Conservation (phyloP, 192 early-diverging fungal genomes). For the Coemansia erecta region DNA sequence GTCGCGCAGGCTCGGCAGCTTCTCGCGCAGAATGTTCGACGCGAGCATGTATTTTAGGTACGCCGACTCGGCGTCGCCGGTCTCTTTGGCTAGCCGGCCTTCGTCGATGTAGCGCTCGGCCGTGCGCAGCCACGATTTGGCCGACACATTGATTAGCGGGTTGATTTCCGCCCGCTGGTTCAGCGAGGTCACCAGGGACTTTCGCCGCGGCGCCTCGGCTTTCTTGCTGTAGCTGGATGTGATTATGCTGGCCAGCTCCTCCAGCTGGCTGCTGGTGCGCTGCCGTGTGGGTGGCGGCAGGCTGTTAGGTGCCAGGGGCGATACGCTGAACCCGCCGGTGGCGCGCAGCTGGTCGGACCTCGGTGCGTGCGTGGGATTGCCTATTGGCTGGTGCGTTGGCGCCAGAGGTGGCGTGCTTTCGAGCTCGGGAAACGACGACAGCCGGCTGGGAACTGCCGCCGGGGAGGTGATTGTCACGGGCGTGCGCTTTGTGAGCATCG, state of each 20-base stretch:
- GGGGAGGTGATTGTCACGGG: background rate
- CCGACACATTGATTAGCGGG: constrained; percentile 15
- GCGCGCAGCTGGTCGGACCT: background rate
- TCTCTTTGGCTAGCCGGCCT: constrained; percentile 12
- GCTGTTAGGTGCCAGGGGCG: background rate
- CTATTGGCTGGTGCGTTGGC: background rate
- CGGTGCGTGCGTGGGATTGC: background rate
- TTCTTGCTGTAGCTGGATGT: background rate
- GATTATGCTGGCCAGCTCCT: constrained; percentile 3
- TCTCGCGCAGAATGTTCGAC: constrained; percentile 53
- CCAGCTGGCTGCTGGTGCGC: constrained; percentile 2
- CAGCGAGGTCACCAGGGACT: constrained; percentile 21
- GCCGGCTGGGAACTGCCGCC: background rate
- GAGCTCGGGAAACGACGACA: constrained; percentile 9
- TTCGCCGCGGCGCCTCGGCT: background rate
- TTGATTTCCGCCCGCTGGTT: constrained; percentile 33
- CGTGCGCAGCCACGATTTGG: constrained; percentile 25
- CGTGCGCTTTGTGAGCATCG: constrained; percentile 17
- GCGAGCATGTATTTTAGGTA: constrained; percentile 42
- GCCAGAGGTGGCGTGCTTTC: constrained; percentile 5
- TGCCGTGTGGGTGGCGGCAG: background rate
- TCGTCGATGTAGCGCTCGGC: constrained; percentile 34
- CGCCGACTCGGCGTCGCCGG: constrained; percentile 33
- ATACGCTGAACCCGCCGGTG: background rate
- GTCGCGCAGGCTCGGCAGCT: constrained; percentile 45